phyloP scores from a whole-genome alignment of 2,329 filamentous ascomycete genomes.

The Ceratocystis albifundus region DNA sequence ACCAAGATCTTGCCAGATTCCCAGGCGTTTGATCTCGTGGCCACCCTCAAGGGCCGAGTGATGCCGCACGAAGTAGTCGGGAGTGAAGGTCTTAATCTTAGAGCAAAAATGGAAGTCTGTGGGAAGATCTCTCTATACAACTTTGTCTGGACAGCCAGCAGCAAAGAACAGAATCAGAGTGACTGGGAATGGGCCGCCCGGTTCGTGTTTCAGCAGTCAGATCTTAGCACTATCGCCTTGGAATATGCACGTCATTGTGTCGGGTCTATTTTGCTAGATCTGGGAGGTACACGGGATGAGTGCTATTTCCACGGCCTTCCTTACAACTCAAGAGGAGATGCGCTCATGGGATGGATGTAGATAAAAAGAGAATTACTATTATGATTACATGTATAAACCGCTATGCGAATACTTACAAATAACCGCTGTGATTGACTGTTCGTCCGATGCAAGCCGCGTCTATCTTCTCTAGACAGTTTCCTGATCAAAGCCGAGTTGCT shows the following conservation, averaged over 20 bases:
- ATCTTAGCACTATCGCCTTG: constrained; percentile 18
- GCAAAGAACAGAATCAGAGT: neutral
- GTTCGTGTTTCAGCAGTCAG: constrained; percentile 18
- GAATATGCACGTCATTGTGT: constrained; percentile 21
- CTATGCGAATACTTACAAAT: neutral
- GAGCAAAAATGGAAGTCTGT: constrained; percentile 19
- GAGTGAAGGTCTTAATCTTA: constrained; percentile 15
- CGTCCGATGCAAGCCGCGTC: too few species aligned
- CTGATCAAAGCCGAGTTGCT: too few species aligned
- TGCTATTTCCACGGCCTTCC: constrained; percentile 19
- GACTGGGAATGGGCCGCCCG: constrained; percentile 19
- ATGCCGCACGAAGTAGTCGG: constrained; percentile 16
- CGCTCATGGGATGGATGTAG: constrained; percentile 19
- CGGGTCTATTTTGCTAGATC: constrained; percentile 19
- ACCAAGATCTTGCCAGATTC: neutral
- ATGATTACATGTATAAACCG: neutral
- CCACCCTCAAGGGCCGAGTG: constrained; percentile 13
- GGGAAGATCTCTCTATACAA: constrained; percentile 17
- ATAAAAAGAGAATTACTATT: neutral
- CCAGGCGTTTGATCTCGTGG: constrained; percentile 13
- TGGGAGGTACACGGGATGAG: constrained; percentile 17
- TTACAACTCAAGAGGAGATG: constrained; percentile 16
- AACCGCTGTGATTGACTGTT: too few species aligned
- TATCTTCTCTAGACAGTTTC: too few species aligned
- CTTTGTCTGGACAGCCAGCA: constrained; percentile 15